Conservation (phyloP, 2,329 filamentous ascomycete species). For the Ophiostoma angusticollis region DNA sequence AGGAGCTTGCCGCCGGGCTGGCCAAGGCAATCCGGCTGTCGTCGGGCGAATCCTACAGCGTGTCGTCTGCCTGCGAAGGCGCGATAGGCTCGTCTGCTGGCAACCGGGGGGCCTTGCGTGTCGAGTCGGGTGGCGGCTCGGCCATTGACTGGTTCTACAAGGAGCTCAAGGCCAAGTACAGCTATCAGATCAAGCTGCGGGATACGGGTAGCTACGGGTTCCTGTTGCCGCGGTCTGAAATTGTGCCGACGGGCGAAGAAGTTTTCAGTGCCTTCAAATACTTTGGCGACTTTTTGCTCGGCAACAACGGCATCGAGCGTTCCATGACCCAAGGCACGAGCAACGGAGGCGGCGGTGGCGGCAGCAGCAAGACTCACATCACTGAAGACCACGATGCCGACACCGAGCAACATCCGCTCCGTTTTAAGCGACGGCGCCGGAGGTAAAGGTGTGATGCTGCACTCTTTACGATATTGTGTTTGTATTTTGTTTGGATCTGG, state of each 20-base stretch:
- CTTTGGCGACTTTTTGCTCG: conserved; percentile 66
- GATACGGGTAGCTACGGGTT: conserved; percentile 95
- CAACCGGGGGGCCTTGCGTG: conserved; percentile 52
- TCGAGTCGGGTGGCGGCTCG: conserved; percentile 69
- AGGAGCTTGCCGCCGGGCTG: conserved; percentile 78
- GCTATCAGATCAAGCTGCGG: conserved; percentile 87
- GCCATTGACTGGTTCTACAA: conserved; percentile 95
- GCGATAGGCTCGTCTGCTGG: conserved; percentile 44
- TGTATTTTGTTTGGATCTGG: too few relatives aligned
- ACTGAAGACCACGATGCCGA: background rate
- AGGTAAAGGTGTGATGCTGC: too few relatives aligned
- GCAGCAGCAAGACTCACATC: background rate
- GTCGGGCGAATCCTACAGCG: conserved; percentile 60
- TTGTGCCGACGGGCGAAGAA: conserved; percentile 81
- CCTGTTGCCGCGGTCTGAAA: conserved; percentile 72
- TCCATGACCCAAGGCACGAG: too few relatives aligned
- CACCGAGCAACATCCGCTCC: too few relatives aligned
- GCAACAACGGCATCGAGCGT: conserved; percentile 53
- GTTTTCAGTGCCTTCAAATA: conserved; percentile 72
- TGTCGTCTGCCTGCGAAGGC: conserved; percentile 78
- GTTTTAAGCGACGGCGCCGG: background rate
- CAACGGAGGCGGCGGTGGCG: too few relatives aligned
- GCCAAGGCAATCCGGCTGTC: conserved; percentile 80
- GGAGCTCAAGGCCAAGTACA: conserved; percentile 66
- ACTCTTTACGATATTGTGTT: too few relatives aligned